Conservation (phyloP, 2,329 filamentous ascomycete genomes). For the Hypoxylon sp. region DNA sequence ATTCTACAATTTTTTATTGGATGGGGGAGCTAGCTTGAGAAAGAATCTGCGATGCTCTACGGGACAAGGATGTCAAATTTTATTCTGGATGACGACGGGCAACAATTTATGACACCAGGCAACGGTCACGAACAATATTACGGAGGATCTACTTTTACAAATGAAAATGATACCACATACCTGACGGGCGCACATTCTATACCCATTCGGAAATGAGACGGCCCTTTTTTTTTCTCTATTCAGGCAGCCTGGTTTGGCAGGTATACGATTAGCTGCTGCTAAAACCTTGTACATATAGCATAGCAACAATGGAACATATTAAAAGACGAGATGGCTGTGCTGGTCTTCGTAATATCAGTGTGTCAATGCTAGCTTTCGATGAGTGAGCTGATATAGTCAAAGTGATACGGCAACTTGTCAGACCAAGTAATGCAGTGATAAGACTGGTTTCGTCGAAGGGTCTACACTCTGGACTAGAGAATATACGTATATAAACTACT, state of each 20-base stretch:
- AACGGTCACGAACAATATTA: constrained; percentile 40
- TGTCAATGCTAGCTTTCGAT: background rate
- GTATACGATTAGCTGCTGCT: constrained; percentile 28
- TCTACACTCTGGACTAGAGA: background rate
- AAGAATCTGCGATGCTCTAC: constrained; percentile 20
- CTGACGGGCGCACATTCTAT: constrained; percentile 38
- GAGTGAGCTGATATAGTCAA: background rate
- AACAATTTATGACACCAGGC: constrained; percentile 45
- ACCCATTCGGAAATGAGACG: constrained; percentile 38
- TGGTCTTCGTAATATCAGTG: background rate
- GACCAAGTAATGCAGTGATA: background rate
- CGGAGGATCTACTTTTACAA: constrained; percentile 19
- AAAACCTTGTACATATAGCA: constrained; percentile 37
- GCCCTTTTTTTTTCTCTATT: constrained; percentile 12
- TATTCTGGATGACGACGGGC: constrained; percentile 42
- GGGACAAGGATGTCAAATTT: constrained; percentile 26
- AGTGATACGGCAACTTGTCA: background rate
- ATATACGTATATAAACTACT: background rate
- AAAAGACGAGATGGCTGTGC: constrained; percentile 14
- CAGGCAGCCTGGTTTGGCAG: constrained; percentile 19
- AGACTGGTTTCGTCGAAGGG: constrained; percentile 2
- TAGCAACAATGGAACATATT: constrained; percentile 29
- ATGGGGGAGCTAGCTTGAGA: background rate
- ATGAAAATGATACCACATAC: constrained; percentile 43
- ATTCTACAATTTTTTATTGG: constrained; percentile 24